Conservation (phyloP, 345 rosid genomes). For the Rhodamnia rubescens region DNA sequence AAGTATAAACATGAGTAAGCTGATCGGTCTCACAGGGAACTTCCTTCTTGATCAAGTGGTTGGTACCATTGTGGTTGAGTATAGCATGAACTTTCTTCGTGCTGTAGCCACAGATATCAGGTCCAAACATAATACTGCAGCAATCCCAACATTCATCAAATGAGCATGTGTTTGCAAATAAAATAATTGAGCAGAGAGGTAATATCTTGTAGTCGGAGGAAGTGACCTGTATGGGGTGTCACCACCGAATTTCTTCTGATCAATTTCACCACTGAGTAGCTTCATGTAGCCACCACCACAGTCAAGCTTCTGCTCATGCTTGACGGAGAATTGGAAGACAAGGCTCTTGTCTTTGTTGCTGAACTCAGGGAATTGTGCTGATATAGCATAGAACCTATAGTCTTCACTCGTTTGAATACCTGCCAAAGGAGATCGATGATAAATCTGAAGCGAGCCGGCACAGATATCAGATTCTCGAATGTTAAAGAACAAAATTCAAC, state of each 20-base stretch:
- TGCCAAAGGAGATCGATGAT: conserved; percentile 7
- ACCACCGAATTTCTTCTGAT: conserved; percentile 96
- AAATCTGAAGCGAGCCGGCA: background rate
- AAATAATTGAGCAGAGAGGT: background rate
- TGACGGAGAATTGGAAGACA: conserved; percentile 94
- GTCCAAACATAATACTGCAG: conserved; percentile 98
- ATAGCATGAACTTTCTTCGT: conserved; percentile 99
- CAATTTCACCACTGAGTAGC: conserved; percentile 76
- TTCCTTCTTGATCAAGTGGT: conserved; percentile 94
- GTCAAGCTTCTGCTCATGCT: conserved; percentile 99
- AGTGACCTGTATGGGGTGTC: conserved; percentile 85
- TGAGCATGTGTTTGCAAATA: background rate
- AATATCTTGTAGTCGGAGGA: no score
- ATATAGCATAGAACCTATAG: conserved; percentile 93
- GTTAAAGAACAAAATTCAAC: background rate
- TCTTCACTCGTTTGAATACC: conserved; percentile 99
- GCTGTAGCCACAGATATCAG: conserved; percentile 93
- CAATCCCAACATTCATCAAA: background rate
- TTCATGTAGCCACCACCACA: conserved; percentile 99
- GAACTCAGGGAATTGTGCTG: conserved; percentile 86
- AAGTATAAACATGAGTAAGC: conserved; percentile 88
- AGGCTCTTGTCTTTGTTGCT: conserved; percentile 87
- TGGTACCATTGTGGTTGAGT: conserved; percentile 65
- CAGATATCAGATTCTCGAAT: background rate
- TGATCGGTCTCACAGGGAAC: conserved; percentile 99